These are phyloP conservation scores for Cryphonectria radicalis DNA, from an alignment of 2,329 filamentous ascomycete species.

Conservation along the genomic window DNA sequence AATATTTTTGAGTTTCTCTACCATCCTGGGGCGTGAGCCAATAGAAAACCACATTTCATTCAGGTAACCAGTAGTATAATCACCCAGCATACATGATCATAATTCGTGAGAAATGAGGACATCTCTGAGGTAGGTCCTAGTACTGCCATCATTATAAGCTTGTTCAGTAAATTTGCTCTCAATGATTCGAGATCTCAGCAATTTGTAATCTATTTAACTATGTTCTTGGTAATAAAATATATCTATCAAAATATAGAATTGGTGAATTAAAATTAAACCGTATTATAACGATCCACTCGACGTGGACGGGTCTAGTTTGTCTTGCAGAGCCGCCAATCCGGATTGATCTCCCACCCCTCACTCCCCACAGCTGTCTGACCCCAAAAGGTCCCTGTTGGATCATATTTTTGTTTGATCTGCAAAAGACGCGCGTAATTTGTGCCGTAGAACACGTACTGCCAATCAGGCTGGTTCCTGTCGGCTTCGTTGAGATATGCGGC, in stretches of 20 bases:
- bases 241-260: background rate
- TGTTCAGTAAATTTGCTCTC: too few relatives aligned
- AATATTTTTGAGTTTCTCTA: too few relatives aligned
- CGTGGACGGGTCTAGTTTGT: background rate
- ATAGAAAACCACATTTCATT: too few relatives aligned
- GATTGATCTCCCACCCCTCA: conserved; percentile 42
- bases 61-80: too few relatives aligned
- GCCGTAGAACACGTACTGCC: conserved; percentile 23
- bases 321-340: background rate
- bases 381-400: conserved; percentile 45
- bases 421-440: conserved; percentile 32
- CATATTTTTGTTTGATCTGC: conserved; percentile 48
- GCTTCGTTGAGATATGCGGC: conserved; percentile 28
- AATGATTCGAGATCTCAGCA: too few relatives aligned
- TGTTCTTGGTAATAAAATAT: background rate
- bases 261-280: background rate
- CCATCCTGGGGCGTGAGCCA: too few relatives aligned
- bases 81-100: too few relatives aligned
- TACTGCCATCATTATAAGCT: too few relatives aligned
- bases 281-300: background rate
- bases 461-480: conserved; percentile 14
- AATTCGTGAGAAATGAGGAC: too few relatives aligned
- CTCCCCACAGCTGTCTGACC: conserved; percentile 47
- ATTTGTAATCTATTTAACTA: too few relatives aligned
- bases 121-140: too few relatives aligned